These are phyloP conservation scores for Triangularia verruculosa DNA, from an alignment of 2,329 filamentous ascomycete species.

Conservation along the genomic window DNA sequence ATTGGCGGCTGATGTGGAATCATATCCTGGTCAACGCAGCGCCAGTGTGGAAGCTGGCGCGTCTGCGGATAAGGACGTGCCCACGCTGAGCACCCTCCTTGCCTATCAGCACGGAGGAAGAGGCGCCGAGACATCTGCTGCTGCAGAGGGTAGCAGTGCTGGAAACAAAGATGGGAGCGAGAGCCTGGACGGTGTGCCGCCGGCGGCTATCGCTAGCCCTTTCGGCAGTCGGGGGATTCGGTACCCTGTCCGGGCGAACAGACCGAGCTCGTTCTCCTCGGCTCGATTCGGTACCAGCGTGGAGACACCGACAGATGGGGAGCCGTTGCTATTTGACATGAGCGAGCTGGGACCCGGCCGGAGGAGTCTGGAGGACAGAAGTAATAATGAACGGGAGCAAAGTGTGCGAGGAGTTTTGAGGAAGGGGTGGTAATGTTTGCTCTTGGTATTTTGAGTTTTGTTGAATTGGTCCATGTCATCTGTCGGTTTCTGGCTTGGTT, in stretches of 20 bases:
- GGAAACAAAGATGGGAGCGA: background rate
- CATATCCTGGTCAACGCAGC: slow-evolving; percentile 62
- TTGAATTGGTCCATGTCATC: background rate
- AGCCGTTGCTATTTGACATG: slow-evolving; percentile 70
- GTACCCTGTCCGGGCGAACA: background rate
- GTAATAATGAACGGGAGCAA: slow-evolving; percentile 6
- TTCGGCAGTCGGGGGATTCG: background rate
- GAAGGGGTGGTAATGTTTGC: slow-evolving; percentile 26
- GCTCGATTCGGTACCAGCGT: slow-evolving; percentile 35
- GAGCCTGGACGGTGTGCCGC: background rate
- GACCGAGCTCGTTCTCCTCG: slow-evolving; percentile 14
- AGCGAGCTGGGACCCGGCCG: slow-evolving; percentile 64
- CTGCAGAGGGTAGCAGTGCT: slow-evolving; percentile 31
- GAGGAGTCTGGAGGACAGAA: slow-evolving; percentile 55
- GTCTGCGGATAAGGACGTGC: slow-evolving; percentile 57
- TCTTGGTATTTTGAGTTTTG: background rate
- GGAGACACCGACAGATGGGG: slow-evolving; percentile 56
- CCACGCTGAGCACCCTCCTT: slow-evolving; percentile 62
- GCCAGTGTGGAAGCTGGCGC: slow-evolving; percentile 49
- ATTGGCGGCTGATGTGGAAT: slow-evolving; percentile 61
- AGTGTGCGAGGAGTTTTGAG: slow-evolving; percentile 23
- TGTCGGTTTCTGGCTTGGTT: background rate
- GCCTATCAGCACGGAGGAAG: slow-evolving; percentile 38
- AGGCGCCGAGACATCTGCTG: slow-evolving; percentile 38
- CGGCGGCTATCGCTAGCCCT: background rate